Evolutionary conservation across 129 eudicot species (phyloP).

Genomic region (Centaurea solstitialis): DNA sequence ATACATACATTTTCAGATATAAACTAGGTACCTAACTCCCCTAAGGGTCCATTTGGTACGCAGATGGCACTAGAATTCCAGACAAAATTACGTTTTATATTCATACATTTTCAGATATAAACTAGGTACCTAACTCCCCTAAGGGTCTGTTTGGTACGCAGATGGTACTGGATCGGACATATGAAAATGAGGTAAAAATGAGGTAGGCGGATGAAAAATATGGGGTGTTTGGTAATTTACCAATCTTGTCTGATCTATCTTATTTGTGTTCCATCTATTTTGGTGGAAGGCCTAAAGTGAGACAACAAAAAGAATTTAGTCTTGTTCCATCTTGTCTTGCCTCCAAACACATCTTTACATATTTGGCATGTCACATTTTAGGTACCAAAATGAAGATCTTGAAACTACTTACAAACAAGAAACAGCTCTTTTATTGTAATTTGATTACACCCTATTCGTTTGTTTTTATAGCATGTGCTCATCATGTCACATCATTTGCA

Average conservation of each 20-base stretch:
- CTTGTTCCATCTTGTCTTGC: no score
- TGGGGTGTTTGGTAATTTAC: background rate
- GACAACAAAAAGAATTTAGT: background rate
- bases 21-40: background rate
- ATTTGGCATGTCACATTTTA: background rate
- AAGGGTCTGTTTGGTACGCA: background rate
- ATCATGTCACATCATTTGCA: conserved; percentile 17
- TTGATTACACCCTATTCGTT: background rate
- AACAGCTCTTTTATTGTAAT: no score
- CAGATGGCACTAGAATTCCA: background rate
- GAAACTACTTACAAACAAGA: background rate
- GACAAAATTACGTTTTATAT: background rate
- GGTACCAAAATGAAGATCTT: background rate
- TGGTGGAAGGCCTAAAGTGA: background rate
- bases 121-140: background rate
- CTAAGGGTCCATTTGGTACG: background rate
- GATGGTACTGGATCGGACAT: background rate
- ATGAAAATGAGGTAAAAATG: background rate
- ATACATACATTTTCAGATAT: background rate
- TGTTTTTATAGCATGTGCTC: background rate
- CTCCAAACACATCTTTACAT: no score
- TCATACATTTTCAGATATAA: background rate
- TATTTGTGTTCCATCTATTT: background rate
- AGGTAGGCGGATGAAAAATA: background rate
- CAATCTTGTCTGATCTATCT: background rate